Evolutionary conservation across 345 rosid genomes (phyloP).

Genomic region (Camelina sativa): DNA sequence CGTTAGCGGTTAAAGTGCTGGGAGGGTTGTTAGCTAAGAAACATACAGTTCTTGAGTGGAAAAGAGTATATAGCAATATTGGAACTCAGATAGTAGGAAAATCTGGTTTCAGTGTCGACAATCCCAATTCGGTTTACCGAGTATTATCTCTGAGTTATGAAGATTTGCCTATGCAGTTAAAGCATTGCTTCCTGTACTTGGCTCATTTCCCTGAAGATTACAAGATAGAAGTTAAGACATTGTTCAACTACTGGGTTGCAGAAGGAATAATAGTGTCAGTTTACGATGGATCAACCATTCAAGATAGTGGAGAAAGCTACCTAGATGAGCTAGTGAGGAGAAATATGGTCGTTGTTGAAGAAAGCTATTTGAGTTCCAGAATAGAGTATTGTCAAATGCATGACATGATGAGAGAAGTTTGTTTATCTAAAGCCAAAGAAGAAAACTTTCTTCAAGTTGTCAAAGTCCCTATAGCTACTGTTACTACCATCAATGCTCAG

Average conservation of each 20-base stretch:
- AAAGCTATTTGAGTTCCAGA: conserved; percentile 2
- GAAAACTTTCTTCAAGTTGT: conserved; percentile 31
- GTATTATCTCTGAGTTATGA: conserved; percentile 38
- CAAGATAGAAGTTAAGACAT: conserved; percentile 33
- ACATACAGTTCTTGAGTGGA: conserved; percentile 26
- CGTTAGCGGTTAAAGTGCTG: conserved; percentile 25
- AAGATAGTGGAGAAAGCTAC: conserved; percentile 41
- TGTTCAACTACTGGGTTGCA: conserved; percentile 51
- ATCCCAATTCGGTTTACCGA: conserved; percentile 27
- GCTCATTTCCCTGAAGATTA: conserved; percentile 41
- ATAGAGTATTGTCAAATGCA: conserved; percentile 25
- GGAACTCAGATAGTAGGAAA: conserved; percentile 17
- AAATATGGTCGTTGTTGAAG: conserved; percentile 45
- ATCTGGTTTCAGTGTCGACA: conserved; percentile 19
- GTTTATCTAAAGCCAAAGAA: conserved; percentile 40
- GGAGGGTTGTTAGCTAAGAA: conserved; percentile 37
- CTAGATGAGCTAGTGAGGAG: conserved; percentile 43
- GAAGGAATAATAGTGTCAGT: conserved; percentile 37
- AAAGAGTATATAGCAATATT: conserved; percentile 18
- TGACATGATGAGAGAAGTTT: conserved; percentile 43
- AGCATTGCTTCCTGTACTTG: conserved; percentile 36
- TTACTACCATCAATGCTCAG: conserved; percentile 24
- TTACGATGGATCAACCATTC: conserved; percentile 27
- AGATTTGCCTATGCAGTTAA: conserved; percentile 29
- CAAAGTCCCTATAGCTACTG: conserved; percentile 14